These are phyloP conservation scores for Nevesoporus exiguus DNA, from an alignment of 768 basidiomycete genomes.

Conservation along the genomic window DNA sequence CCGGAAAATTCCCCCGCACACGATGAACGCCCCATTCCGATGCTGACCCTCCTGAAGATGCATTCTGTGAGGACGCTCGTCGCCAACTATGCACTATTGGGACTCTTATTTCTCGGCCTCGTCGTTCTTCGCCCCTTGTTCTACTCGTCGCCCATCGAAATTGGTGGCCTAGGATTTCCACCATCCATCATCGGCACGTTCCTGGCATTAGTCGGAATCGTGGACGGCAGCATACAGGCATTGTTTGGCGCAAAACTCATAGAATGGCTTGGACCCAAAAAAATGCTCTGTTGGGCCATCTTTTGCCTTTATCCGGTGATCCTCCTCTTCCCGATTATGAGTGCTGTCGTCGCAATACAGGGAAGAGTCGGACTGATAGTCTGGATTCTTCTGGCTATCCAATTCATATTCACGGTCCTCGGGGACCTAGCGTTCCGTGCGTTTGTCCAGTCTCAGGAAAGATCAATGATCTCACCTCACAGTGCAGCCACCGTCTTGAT, in stretches of 20 bases:
- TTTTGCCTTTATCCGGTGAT: conserved; percentile 38
- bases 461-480: background rate
- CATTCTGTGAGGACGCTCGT: conserved; percentile 39
- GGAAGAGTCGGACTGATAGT: conserved; percentile 34
- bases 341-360: conserved; percentile 33
- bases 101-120: conserved; percentile 41
- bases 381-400: conserved; percentile 36
- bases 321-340: conserved; percentile 45
- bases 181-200: conserved; percentile 40
- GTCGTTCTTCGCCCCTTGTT: conserved; percentile 44
- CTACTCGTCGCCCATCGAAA: conserved; percentile 39
- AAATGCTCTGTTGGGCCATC: conserved; percentile 39
- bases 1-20: background rate
- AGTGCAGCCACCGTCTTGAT: conserved; percentile 45
- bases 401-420: conserved; percentile 26
- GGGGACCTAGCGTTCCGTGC: conserved; percentile 37
- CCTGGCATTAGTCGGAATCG: background rate
- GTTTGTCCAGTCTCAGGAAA: conserved; percentile 7
- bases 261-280: conserved; percentile 24
- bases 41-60: conserved; percentile 33
- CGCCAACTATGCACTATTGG: conserved; percentile 40
- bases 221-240: background rate
- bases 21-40: conserved; percentile 18
- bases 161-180: conserved; percentile 42
- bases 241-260: background rate